Conservation (phyloP, 1,139 yeast species). For the Suhomyces coccinellae region DNA sequence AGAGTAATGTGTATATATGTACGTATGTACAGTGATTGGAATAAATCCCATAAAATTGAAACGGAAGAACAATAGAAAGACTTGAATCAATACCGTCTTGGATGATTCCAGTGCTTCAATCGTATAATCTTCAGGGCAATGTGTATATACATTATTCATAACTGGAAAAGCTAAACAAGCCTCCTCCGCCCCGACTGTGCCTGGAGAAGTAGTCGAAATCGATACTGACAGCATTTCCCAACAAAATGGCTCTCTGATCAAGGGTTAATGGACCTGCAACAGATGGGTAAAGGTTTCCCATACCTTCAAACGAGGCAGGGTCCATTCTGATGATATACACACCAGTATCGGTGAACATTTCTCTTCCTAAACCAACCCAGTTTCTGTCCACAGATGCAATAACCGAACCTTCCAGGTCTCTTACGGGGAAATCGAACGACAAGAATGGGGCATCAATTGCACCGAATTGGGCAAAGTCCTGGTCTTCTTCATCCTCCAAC, state of each 20-base stretch:
- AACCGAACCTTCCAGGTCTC: constrained; percentile 55
- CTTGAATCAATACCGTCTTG: too few relatives aligned
- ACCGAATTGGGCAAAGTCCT: constrained; percentile 72
- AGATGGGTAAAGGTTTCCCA: constrained; percentile 41
- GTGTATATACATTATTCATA: constrained; percentile 17
- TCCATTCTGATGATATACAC: constrained; percentile 86
- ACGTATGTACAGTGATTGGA: too few relatives aligned
- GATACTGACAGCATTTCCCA: constrained; percentile 86
- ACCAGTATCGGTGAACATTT: constrained; percentile 91
- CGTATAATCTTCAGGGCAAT: neutral
- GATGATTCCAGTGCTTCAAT: too few relatives aligned
- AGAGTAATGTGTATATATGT: too few relatives aligned
- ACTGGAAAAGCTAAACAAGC: constrained; percentile 33
- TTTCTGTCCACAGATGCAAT: constrained; percentile 83
- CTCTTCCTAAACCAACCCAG: constrained; percentile 94
- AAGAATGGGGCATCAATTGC: constrained; percentile 83
- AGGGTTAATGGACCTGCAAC: constrained; percentile 55
- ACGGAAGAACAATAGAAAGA: too few relatives aligned
- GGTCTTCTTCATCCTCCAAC: constrained; percentile 44
- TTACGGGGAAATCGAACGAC: constrained; percentile 81
- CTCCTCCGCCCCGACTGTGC: constrained; percentile 62
- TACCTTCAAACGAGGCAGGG: constrained; percentile 57
- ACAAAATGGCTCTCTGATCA: constrained; percentile 81
- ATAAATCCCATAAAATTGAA: too few relatives aligned
- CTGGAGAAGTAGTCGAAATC: constrained; percentile 95